Evolutionary conservation across 2,329 filamentous ascomycete species (phyloP), one percentile per base, ranked within the genome.

Genomic region (Macroventuria anomochaeta): DNA sequence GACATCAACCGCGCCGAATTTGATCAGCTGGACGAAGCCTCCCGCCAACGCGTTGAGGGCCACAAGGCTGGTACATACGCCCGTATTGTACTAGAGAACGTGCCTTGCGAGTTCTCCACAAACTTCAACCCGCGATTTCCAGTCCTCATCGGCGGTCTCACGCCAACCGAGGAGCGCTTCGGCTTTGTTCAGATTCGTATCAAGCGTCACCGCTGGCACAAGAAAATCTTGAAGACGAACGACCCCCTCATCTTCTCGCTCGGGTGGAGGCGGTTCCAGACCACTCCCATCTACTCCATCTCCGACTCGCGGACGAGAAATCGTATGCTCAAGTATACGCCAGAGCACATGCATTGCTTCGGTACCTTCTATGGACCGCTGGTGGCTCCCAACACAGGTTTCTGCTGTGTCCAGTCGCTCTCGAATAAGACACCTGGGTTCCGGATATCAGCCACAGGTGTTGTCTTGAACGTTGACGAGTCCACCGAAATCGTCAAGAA

Each of bases 341-440:
- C 95, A 0, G 96, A 99, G 80, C 95, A 99, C 72, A 97, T 97
- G 92, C 95, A 97, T 78, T 99, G 96, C 79, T 96, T 96, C 73
- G 95, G 86, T 33, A 96, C 93, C 43, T 92, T 97, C 76, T 97
- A 96, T 70, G 95, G 93, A 0, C 95, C 96, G 0, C 85, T 99
- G 7, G 91, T 97, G 55, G 92, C 95, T 0, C 95, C 96, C 11
- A 97, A 96, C 75, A 96, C 93, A 2, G 92, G 93, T 54, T 97
- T 99, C 77, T 93, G 90, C 63, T 95, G 90, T 75, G 91, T 97
- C 61, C 91, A 97, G 75, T 91, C 88, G 7, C 88, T 99, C 69
- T 91, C 89, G 0, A 87, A 90, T 57, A 85, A 88, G 68, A 93
- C 88, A 41, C 89, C 93, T 0, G 93, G 93, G 17, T 97, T 99